Base-by-base conservation (phyloP, 345 rosid species). In the Populus davidiana region DNA sequence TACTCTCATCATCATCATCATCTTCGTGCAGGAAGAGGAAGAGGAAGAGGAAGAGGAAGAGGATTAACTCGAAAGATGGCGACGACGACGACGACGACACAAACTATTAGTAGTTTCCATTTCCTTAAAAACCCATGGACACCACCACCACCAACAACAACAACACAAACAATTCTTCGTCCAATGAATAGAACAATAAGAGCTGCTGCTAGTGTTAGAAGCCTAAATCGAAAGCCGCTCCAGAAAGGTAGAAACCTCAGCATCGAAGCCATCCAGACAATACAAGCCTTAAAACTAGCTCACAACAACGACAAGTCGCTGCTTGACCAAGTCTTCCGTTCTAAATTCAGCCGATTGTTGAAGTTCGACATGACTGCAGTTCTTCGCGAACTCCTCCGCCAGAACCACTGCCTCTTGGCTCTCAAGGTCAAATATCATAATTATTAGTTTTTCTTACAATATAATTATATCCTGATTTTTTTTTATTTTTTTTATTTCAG, bases 311-410 rank as follows among this genome's bases (percentile, higher is more conserved):
- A 39, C 38, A 6, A 31, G 14, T 23, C 27, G 5, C 68, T 75
- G 17, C 80, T 89, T 33, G 83, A 85, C 52, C 87, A 81, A 21
- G 86, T 81, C 61, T 75, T 89, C 52, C 74, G 76, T 75, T 85
- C 86, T 79, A 86, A 83, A 62, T 83, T 90, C 90, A 83, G 82
- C 64, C 94, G 94, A 33, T 83, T 93, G 75, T 84, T 93, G 84
- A 93, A 93, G 89, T 83, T 89, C 69, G 96, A 91, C 44, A 91
- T 93, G 96, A 81, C 91, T 71, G 93, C 94, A 16, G 97, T 91
- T 73, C 96, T 91, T 50, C 85, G 93, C 8, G 96, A 93, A 71
- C 96, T 93, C 50, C 81, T 93, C 79, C 87, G 97, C 62, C 97
- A 91, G 80, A 88, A 85, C 81, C 89, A 89, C 31, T 88, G 94